Evolutionary conservation across 1,139 yeast species (phyloP).

Genomic region (Suhomyces ambrosiae): DNA sequence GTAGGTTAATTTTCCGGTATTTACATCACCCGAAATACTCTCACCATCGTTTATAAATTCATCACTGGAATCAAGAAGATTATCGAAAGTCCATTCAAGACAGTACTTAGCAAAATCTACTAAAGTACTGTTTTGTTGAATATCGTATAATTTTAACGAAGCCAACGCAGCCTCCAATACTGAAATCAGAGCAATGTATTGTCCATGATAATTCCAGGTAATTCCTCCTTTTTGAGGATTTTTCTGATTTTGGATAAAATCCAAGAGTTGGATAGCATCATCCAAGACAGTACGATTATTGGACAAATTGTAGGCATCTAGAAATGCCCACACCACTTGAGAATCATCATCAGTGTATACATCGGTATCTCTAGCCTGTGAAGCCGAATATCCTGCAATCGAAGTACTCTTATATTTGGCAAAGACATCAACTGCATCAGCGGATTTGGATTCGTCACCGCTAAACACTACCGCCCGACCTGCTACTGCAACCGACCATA

Average conservation of each 20-base stretch:
- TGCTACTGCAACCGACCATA: constrained; percentile 19
- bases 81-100: constrained; percentile 28
- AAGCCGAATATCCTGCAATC: constrained; percentile 34
- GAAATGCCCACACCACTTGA: constrained; percentile 36
- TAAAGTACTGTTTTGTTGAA: constrained; percentile 16
- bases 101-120: constrained; percentile 27
- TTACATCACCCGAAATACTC: constrained; percentile 21
- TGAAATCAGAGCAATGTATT: constrained; percentile 39
- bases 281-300: constrained; percentile 17
- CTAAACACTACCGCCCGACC: constrained; percentile 14
- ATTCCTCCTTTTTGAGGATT: constrained; percentile 31
- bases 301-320: constrained; percentile 27
- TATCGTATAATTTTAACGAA: constrained; percentile 29
- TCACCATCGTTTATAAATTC: constrained; percentile 37
- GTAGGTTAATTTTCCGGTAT: constrained; percentile 39
- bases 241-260: constrained; percentile 22
- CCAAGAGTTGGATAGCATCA: constrained; percentile 21
- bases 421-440: constrained; percentile 8
- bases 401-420: constrained; percentile 13
- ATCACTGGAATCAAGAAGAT: constrained; percentile 32
- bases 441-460: constrained; percentile 7
- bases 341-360: constrained; percentile 41
- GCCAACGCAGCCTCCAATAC: constrained; percentile 39
- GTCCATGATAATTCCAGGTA: constrained; percentile 29
- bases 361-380: constrained; percentile 31